Base-by-base conservation (phyloP, 176 grass and related monocot genomes). In the Oryza rufipogon region DNA sequence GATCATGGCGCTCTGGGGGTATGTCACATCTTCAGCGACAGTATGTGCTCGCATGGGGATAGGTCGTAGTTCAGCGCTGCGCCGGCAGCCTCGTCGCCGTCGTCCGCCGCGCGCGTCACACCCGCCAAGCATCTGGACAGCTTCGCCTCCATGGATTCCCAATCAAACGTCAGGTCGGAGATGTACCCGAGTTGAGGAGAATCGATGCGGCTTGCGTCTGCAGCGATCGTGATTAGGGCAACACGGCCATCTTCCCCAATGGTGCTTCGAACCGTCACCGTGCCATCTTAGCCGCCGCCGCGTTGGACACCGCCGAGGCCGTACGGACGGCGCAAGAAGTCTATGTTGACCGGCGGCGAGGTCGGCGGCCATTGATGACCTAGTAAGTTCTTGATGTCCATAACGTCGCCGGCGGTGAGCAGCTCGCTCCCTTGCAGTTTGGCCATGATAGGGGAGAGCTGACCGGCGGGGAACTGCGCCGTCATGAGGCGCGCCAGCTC, bases 241-340 rank as follows among this genome's bases (percentile, higher is more conserved):
- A 47, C 3, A 66, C 30, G 7, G 48, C 13, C 48, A 17, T 32
- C 14, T 11, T 67, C 41, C 7, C 77, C 63, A 49, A 80, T 48
- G 77, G 9, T 19, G 11, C n/a, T 11, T 32, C 5, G 19, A 5
- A 65, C 0, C 7, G 34, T 14, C 41, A 67, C 9, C 4, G 4
- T 45, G 3, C 63, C 44, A 32, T 66, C 63, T 44, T 4, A 0
- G 30, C 30, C 30, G 30, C 30, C 30, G 48, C n/a, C 9, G 9
- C n/a, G n/a, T n/a, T n/a, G n/a, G n/a, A n/a, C n/a, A n/a, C 30
- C 30, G 48, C n/a, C 9, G 9, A 11, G 15, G 15, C 14, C 64
- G 26, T 49, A 32, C 20, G 61, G 77, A 32, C 9, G 77, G 42
- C 15, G 32, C 14, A 17, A 80, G 77, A 79, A 67, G 8, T 80